Evolutionary conservation across 495 filamentous ascomycete species (phyloP), one percentile per base, ranked within the genome.

Genomic region (Paragyromitra xinjiangensis): DNA sequence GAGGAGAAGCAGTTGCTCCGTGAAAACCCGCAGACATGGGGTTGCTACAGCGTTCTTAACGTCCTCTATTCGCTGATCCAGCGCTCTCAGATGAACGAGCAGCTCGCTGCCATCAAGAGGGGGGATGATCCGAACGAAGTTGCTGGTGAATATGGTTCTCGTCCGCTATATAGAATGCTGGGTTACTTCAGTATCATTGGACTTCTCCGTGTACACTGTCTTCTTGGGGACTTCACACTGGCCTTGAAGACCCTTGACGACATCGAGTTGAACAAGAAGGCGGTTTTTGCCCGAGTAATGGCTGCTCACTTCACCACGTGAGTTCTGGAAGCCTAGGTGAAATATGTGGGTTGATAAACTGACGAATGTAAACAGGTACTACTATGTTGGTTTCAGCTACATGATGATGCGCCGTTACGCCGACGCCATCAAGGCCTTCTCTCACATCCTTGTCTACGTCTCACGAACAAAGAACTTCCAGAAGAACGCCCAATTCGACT

Each of bases 351-450:
- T 8, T 51, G 22, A n/a, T 34, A 19, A 45, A 26, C 42, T 76
- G 42, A 76, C 22, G 48, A n/a, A 29, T 26, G 22, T 2, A 59
- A 62, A 67, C 26, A 81, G 79, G 73, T 99, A 99, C 89, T 99
- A 99, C 90, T 99, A 98, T 84, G 95, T 98, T 78, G 95, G 95
- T 69, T 98, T 99, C 90, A 96, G 93, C 80, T 99, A 99, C 90
- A 98, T 99, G 95, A 99, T 99, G 95, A 94, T 98, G 93, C 94
- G 95, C 84, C 92, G 95, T 83, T 99, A 99, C 83, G 93, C 93
- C 85, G 95, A 99, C 83, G 95, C 95, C 84, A 97, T 98, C 86
- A 93, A 95, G 88, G 95, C 97, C 91, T 99, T 99, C 90, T 94
- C 92, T 87, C 95, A 99, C 88, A 99, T 99, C 85, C 89, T 99